Evolutionary conservation across 176 grass and related monocot genomes (phyloP).

Genomic region (Pontederia crassipes): DNA sequence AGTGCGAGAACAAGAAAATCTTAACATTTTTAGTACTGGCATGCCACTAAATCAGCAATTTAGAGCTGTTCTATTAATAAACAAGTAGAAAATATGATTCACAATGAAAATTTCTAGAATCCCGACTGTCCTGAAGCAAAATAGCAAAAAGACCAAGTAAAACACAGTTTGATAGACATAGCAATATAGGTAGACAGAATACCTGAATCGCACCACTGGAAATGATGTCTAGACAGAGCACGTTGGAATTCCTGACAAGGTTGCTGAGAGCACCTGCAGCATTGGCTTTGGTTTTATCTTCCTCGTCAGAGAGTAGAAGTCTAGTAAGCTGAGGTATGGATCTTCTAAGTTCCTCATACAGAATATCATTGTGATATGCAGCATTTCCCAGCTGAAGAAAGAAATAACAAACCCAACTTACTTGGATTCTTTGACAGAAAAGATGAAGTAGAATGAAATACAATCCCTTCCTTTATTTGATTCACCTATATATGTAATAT

Average conservation of each 20-base stretch:
- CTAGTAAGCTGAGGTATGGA: constrained; percentile 77
- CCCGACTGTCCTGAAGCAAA: background rate
- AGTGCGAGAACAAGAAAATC: background rate
- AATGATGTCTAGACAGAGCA: constrained; percentile 59
- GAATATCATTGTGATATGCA: constrained; percentile 87
- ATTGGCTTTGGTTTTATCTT: constrained; percentile 96
- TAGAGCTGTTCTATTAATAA: background rate
- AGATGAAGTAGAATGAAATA: too few relatives aligned
- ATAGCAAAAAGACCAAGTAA: too few relatives aligned
- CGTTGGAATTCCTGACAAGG: constrained; percentile 56
- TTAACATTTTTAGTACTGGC: background rate
- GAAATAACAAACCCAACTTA: background rate
- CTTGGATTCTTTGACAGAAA: too few relatives aligned
- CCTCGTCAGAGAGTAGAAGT: constrained; percentile 63
- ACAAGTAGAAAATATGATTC: background rate
- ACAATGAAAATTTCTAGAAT: background rate
- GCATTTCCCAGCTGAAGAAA: constrained; percentile 76
- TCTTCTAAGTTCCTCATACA: constrained; percentile 65
- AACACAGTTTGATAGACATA: too few relatives aligned
- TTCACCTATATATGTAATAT: too few relatives aligned
- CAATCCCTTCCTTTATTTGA: too few relatives aligned
- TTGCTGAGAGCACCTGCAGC: constrained; percentile 91
- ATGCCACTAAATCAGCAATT: background rate
- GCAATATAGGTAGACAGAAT: background rate
- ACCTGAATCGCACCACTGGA: constrained; percentile 78